Base-by-base conservation (phyloP, 768 basidiomycete species). In the Mycena maculata region DNA sequence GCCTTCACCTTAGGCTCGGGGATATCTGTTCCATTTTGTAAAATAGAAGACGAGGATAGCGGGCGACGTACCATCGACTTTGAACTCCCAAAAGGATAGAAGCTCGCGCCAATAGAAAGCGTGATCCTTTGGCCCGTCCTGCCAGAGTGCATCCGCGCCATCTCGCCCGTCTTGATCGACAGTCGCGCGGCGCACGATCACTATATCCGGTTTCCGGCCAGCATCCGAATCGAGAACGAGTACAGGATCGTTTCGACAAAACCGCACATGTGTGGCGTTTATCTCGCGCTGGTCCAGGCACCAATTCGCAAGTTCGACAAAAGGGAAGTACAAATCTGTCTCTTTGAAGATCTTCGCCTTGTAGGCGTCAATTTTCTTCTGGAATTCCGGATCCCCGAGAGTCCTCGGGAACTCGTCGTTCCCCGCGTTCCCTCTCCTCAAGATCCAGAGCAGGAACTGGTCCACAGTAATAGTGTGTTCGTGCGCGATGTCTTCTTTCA, bases 401-500 rank as follows among this genome's bases (percentile, higher is more conserved):
- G n/a, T n/a, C n/a, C n/a, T n/a, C n/a, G n/a, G n/a, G n/a, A n/a
- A n/a, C n/a, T n/a, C n/a, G n/a, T n/a, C n/a, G n/a, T n/a, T n/a
- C n/a, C n/a, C n/a, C n/a, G n/a, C 33, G 33, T 13, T 36, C 33
- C 33, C 13, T 36, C 33, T 13, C 33, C 33, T 36, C 33, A 61
- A 12, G 22, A 61, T 61, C 50, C 41, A 41, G 38, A 6, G 16
- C 10, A 61, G 23, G 45, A 61, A 61, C 1, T 52, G 12, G 3
- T 41, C 49, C 12, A 61, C 36, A 12, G 49, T 1, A 33, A 61
- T 44, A 4, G 22, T 41, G 13, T 2, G 7, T 41, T 53, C 36
- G 12, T 52, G 18, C 2, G 41, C 36, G 10, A 60, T 20, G 49
- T 60, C 59, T 49, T 60, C 36, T 50, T 39, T 15, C 36, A 50